Percentiles rank a stretch among this genome's conserved stretches.
These are phyloP conservation scores for Ophiosphaerella narmari DNA, from an alignment of 2,329 filamentous ascomycete genomes.

Conservation along the genomic window DNA sequence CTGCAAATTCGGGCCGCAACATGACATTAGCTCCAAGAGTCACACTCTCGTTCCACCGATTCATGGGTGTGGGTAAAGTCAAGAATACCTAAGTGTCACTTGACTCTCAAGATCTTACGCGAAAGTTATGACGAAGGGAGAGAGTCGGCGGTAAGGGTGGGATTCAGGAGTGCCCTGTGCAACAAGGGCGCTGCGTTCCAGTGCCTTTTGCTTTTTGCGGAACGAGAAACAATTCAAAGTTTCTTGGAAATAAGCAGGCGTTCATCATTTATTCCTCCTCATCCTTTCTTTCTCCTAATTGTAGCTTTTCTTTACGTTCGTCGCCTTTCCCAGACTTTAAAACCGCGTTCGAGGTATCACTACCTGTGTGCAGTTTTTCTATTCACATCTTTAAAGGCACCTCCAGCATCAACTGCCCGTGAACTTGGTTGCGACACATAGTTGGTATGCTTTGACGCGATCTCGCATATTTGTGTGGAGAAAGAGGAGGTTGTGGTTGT, in stretches of 20 bases:
- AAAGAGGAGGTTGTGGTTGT: not conserved
- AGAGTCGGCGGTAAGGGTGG: conserved; percentile 5
- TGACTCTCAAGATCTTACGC: conserved; percentile 2
- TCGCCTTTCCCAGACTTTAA: not conserved
- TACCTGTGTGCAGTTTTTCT: not conserved
- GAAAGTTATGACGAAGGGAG: conserved; percentile 8
- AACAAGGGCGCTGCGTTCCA: conserved; percentile 6
- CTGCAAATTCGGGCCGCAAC: too few relatives aligned
- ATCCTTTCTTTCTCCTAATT: not conserved
- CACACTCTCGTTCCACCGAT: too few relatives aligned
- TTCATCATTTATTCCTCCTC: not conserved
- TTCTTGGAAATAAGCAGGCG: conserved; percentile 3
- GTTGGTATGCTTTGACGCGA: conserved; percentile 3
- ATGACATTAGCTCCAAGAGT: too few relatives aligned
- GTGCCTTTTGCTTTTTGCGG: conserved; percentile 8
- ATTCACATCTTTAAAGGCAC: not conserved
- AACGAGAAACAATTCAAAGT: conserved; percentile 7
- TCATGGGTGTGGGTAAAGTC: too few relatives aligned
- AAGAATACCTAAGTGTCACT: not conserved
- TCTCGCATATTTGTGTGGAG: not conserved
- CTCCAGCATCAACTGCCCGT: not conserved
- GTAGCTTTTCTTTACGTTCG: not conserved
- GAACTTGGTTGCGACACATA: not conserved
- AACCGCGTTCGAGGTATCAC: not conserved
- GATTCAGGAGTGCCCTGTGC: conserved; percentile 6